Evolutionary conservation across 2,329 filamentous ascomycete species (phyloP), one percentile per base, ranked within the genome.

Genomic region (Talaromyces sp.): DNA sequence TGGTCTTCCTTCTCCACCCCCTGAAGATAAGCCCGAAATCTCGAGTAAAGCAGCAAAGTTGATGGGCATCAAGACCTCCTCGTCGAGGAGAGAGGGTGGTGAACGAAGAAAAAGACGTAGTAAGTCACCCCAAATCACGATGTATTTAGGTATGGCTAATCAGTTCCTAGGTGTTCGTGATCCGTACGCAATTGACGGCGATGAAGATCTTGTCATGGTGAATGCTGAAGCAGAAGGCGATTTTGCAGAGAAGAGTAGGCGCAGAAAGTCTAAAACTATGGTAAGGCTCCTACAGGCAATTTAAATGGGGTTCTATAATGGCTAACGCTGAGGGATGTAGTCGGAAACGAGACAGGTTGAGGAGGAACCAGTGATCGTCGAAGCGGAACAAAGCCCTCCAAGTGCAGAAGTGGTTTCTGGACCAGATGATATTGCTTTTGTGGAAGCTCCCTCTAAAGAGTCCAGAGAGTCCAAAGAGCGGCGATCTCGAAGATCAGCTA

Each of bases 21-120:
- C 88, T 1, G 91, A 92, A 33, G 85, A 89, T 35, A 78, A 82
- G 46, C 82, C 82, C 2, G 84, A 85, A 58, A 83, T 91, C 71
- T 83, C 88, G 7, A 83, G 86, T 52, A 96, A 96, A 75, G 91
- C 91, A 31, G 90, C 91, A 35, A 92, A 88, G 75, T 77, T 93
- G 59, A 86, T 95, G 86, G 92, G 79, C 68, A 76, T 85, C 64
- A 80, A 75, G 65, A 76, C 75, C 62, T 73, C 79, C 31, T 81
- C 80, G 67, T 80, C 79, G 5, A 70, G 66, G 44, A 71, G 68
- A 48, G 79, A 80, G 12, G 80, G 79, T 57, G 80, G 78, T 65
- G 79, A 79, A 66, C 81, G 83, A 70, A 79, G 84, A 72, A 82
- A 83, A 61, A 86, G 80, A 60, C 76, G 70, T 67, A 70, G 76